Evolutionary conservation across 176 grass and related monocot species (phyloP).

Genomic region (Hordeum marinum): DNA sequence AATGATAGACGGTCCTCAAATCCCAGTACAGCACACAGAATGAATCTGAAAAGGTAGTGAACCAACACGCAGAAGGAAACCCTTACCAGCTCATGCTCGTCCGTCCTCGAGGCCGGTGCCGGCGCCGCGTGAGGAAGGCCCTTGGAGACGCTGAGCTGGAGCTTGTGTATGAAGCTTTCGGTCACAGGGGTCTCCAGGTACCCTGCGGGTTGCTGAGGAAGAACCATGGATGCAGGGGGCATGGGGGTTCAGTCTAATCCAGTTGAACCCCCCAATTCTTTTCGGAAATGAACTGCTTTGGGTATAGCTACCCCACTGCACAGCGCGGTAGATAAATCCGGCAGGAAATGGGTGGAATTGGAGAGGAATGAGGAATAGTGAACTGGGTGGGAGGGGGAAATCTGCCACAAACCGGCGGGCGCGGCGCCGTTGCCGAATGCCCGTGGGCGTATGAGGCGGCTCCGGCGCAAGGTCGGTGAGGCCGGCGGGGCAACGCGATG

Average conservation of each 20-base stretch:
- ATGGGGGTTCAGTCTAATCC: neutral
- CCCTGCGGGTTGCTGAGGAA: neutral
- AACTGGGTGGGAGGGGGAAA: too few relatives aligned
- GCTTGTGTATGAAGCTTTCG: slow-evolving; percentile 69
- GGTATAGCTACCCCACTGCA: too few relatives aligned
- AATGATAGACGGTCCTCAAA: neutral
- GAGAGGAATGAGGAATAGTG: too few relatives aligned
- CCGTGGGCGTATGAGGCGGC: neutral
- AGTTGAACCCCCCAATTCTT: neutral
- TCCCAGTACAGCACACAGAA: neutral
- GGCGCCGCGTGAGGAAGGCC: slow-evolving; percentile 65
- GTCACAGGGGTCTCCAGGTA: slow-evolving; percentile 10
- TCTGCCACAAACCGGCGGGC: too few relatives aligned
- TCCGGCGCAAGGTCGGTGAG: too few relatives aligned
- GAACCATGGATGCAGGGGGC: slow-evolving; percentile 18
- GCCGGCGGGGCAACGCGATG: too few relatives aligned
- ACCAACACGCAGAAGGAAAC: neutral
- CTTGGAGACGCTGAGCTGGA: slow-evolving; percentile 64
- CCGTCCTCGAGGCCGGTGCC: slow-evolving; percentile 34
- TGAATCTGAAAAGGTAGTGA: neutral
- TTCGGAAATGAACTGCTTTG: too few relatives aligned
- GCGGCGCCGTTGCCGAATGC: too few relatives aligned
- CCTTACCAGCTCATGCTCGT: slow-evolving; percentile 74
- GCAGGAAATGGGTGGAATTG: too few relatives aligned
- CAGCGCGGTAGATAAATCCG: too few relatives aligned